Evolutionary conservation across 352 stramenopile genomes (phyloP).

Genomic region (Globisporangium parvum): DNA sequence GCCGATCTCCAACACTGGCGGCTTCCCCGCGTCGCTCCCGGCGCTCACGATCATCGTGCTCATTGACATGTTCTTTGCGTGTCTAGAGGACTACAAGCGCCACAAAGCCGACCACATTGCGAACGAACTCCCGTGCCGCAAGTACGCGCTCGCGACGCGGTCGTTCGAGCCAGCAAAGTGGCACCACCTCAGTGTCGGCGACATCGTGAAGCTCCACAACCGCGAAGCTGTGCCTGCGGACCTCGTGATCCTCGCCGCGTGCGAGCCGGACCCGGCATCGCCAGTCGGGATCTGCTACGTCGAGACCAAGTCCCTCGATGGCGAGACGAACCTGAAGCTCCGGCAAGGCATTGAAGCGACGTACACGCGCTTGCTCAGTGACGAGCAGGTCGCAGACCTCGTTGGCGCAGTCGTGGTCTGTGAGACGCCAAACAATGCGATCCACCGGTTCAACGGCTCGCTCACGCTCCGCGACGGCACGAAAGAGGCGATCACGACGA

Average conservation of each 20-base stretch:
- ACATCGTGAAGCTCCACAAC: slow-evolving; percentile 88
- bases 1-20: slow-evolving; percentile 89
- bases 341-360: slow-evolving; percentile 72
- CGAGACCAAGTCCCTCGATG: slow-evolving; percentile 91
- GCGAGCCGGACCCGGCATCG: slow-evolving; percentile 61
- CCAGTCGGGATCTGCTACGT: slow-evolving; percentile 87
- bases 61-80: slow-evolving; percentile 91
- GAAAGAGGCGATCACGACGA: slow-evolving; percentile 74
- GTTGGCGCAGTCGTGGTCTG: slow-evolving; percentile 55
- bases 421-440: slow-evolving; percentile 85
- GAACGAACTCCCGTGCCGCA: slow-evolving; percentile 67
- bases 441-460: slow-evolving; percentile 89
- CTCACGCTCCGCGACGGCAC: slow-evolving; percentile 49
- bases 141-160: slow-evolving; percentile 27
- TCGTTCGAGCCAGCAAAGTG: slow-evolving; percentile 69
- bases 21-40: slow-evolving; percentile 85
- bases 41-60: slow-evolving; percentile 91
- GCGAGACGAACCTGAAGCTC: slow-evolving; percentile 92
- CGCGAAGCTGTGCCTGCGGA: slow-evolving; percentile 84
- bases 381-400: slow-evolving; percentile 45
- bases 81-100: slow-evolving; percentile 88
- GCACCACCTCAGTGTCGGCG: slow-evolving; percentile 77
- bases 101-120: slow-evolving; percentile 83
- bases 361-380: slow-evolving; percentile 56
- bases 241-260: slow-evolving; percentile 79